Base-by-base conservation (phyloP, 768 basidiomycete species). In the Candolleomyces eurysporus region DNA sequence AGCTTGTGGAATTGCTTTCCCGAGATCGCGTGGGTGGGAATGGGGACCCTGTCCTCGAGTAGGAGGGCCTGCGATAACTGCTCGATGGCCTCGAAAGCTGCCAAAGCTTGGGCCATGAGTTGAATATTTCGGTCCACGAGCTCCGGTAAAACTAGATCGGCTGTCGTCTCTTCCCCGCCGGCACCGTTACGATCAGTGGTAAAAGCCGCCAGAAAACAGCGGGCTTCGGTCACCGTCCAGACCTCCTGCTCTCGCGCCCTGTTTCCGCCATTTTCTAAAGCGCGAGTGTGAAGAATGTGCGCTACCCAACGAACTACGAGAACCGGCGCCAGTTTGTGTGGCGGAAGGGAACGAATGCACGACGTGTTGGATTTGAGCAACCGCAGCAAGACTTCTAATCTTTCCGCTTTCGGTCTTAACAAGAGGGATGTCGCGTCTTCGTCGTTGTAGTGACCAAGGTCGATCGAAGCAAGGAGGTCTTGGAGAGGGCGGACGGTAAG, bases 221-320 rank as follows among this genome's bases (percentile, higher is more conserved):
- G 76, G 4, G 83, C 87, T 69, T 94, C 91, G 5, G 71, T 74
- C 62, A 72, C 77, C 0, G 86, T 88, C 91, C 91, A 94, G 26
- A 82, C 77, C 68, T 90, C 90, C 64, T 78, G 80, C 61, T 87
- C 82, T 45, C 84, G 80, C n/a, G 84, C 87, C 66, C 80, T 84
- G 62, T 75, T 84, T 17, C 68, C 0, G 74, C 78, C 65, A 84
- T 36, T 2, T 36, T 36, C 87, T 54, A 77, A 63, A 26, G 84
- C 82, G 17, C 89, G 82, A 8, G 64, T 62, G 59, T 85, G 78
- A 48, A 90, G 71, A 0, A 73, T 80, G 26, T 67, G 75, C 4
- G 85, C 73, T 14, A 89, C 79, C 86, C 87, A 91, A 40, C 91
- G 82, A 55, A 89, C 66, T 32, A 83, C 79, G 14, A 92, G 77